phyloP scores from a whole-genome alignment of 495 filamentous ascomycete genomes.

The Penicillium nucicola region DNA sequence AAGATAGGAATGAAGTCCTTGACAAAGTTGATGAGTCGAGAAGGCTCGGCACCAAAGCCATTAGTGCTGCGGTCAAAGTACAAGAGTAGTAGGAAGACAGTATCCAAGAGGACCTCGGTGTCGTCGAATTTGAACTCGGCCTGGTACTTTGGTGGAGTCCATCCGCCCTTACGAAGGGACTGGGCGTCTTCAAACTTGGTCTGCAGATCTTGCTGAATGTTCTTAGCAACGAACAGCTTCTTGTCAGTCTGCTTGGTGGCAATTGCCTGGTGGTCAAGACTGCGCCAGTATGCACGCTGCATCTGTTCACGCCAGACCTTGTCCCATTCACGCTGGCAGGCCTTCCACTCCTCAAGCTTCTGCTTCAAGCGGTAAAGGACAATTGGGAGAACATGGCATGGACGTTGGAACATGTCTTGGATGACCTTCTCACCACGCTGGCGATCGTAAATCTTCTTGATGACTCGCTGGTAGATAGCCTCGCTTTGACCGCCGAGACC shows the following conservation, averaged over 20 bases:
- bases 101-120: slow-evolving; percentile 74
- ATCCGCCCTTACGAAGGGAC: slow-evolving; percentile 58
- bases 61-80: slow-evolving; percentile 66
- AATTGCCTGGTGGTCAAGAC: slow-evolving; percentile 92
- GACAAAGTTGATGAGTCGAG: slow-evolving; percentile 76
- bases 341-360: slow-evolving; percentile 95
- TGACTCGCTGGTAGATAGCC: slow-evolving; percentile 90
- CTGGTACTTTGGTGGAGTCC: slow-evolving; percentile 63
- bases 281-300: slow-evolving; percentile 86
- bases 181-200: slow-evolving; percentile 83
- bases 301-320: slow-evolving; percentile 98
- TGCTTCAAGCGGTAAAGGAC: slow-evolving; percentile 84
- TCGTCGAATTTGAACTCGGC: slow-evolving; percentile 72
- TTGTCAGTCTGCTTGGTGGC: slow-evolving; percentile 81
- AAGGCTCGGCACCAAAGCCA: slow-evolving; percentile 67
- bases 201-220: slow-evolving; percentile 79
- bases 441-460: slow-evolving; percentile 96
- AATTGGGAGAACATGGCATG: slow-evolving; percentile 79
- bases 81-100: slow-evolving; percentile 73
- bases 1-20: slow-evolving; percentile 85
- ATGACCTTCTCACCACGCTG: slow-evolving; percentile 81
- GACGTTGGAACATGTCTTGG: slow-evolving; percentile 74
- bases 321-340: slow-evolving; percentile 95
- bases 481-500: slow-evolving; percentile 91
- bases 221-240: slow-evolving; percentile 82